Base-by-base conservation (phyloP, 345 rosid species). In the Citrus maxima region DNA sequence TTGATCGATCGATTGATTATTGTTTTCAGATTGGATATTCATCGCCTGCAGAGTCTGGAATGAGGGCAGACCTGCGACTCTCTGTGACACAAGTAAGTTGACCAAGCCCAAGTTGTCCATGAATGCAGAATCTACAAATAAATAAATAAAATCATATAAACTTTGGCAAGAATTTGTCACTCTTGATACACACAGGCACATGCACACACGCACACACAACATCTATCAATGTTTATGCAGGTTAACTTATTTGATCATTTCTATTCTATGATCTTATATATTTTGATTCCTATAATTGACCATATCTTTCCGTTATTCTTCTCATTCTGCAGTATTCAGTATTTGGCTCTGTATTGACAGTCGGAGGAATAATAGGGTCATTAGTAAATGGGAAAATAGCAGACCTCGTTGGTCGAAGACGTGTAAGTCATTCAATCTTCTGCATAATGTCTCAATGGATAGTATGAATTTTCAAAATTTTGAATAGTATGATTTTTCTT, bases 21-120 rank as follows among this genome's bases (percentile, higher is more conserved):
- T 46, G 51, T 46, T 46, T 42, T 35, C 74, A 86, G 91, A 46
- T 6, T 19, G 88, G 88, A 56, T 89, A 82, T 75, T 82, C 88
- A 49, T 84, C 90, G 24, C 83, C 83, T 64, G 83, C 81, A 64
- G 84, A 85, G 72, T 72, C 83, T 28, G 91, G 83, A 77, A 85
- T 89, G 63, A 71, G 63, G 79, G 68, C 77, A 49, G 91, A 88
- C 27, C 64, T 88, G 10, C 82, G 68, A 22, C 87, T 88, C 70
- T 84, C 89, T 68, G 37, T 77, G 1, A 83, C 84, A 1, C 62
- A 19, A 42, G 87, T 85, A 30, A 30, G 38, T 42, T 14, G 63
- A 46, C 51, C 18, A 3, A 46, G 51, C 51, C 51, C 51, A 12
- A 46, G 51, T 13, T 46, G 51, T 13, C 51, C 18, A 13, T 46